Evolutionary conservation across 768 basidiomycete species (phyloP).

Genomic region (Coprinopsis strossmayeri): DNA sequence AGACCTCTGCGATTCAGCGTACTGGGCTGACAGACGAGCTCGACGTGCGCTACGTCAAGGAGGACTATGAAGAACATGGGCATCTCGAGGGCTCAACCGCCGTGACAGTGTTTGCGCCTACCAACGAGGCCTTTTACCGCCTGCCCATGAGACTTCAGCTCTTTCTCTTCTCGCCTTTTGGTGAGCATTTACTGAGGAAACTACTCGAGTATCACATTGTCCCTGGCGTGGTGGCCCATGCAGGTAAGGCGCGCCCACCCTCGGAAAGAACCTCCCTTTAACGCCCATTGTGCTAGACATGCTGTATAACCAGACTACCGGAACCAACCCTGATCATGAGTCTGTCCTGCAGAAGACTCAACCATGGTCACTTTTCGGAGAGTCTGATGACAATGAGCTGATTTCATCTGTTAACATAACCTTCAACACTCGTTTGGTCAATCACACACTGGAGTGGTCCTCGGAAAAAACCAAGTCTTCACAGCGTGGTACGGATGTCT

Average conservation of each 20-base stretch:
- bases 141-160: constrained; percentile 45
- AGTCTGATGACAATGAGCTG: constrained; percentile 19
- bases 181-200: constrained; percentile 42
- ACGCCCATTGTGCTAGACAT: no score
- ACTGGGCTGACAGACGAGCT: constrained; percentile 36
- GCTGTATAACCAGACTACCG: constrained; percentile 23
- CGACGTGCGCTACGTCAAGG: constrained; percentile 38
- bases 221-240: constrained; percentile 41
- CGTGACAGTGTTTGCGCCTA: constrained; percentile 50
- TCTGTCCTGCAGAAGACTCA: no score
- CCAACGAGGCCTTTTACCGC: constrained; percentile 38
- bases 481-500: constrained; percentile 22
- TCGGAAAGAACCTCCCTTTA: no score
- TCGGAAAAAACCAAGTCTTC: constrained; percentile 43
- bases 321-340: background rate
- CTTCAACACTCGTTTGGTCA: constrained; percentile 34
- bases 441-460: constrained; percentile 38
- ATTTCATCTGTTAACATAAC: constrained; percentile 28
- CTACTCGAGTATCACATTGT: constrained; percentile 54
- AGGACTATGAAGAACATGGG: constrained; percentile 27
- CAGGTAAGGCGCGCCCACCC: constrained; percentile 32
- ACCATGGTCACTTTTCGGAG: no score
- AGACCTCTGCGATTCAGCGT: constrained; percentile 56
- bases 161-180: constrained; percentile 59
- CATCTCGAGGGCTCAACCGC: constrained; percentile 37